phyloP scores from a whole-genome alignment of 768 basidiomycete genomes.

The Russula dissimulans region DNA sequence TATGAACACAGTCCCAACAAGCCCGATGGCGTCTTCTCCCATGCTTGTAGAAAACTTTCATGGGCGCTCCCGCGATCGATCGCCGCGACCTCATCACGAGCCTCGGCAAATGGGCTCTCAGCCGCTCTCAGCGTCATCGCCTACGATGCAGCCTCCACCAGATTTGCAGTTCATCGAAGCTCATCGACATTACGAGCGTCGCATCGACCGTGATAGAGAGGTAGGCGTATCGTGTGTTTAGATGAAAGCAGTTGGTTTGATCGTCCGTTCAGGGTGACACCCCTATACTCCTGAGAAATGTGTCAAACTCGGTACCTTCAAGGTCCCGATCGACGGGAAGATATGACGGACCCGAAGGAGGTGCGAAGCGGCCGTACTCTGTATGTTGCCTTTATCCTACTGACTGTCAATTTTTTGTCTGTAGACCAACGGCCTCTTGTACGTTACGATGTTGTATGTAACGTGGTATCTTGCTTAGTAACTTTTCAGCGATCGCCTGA shows the following conservation, averaged over 20 bases:
- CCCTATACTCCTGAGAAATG: neutral
- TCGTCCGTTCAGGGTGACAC: neutral
- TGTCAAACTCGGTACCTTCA: neutral
- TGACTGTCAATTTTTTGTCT: neutral
- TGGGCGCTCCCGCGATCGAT: slow-evolving; percentile 3
- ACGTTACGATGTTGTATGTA: neutral
- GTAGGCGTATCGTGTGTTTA: neutral
- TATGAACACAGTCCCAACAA: neutral
- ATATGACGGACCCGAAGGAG: slow-evolving; percentile 5
- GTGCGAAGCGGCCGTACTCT: neutral
- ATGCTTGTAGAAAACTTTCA: neutral
- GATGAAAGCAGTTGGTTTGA: neutral
- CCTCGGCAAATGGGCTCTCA: neutral
- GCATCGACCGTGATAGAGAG: slow-evolving; percentile 1
- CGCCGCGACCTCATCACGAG: neutral
- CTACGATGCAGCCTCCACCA: neutral
- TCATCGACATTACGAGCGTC: slow-evolving; percentile 1
- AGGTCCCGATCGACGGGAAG: neutral
- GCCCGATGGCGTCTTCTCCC: neutral
- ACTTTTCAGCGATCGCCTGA: slow-evolving; percentile 7
- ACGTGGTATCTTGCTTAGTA: neutral
- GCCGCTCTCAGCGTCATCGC: neutral
- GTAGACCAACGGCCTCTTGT: slow-evolving; percentile 1
- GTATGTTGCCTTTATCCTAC: neutral
- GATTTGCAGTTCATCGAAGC: neutral